Conservation (phyloP, 2,329 filamentous ascomycete genomes). For the Drechslerella dactyloides region DNA sequence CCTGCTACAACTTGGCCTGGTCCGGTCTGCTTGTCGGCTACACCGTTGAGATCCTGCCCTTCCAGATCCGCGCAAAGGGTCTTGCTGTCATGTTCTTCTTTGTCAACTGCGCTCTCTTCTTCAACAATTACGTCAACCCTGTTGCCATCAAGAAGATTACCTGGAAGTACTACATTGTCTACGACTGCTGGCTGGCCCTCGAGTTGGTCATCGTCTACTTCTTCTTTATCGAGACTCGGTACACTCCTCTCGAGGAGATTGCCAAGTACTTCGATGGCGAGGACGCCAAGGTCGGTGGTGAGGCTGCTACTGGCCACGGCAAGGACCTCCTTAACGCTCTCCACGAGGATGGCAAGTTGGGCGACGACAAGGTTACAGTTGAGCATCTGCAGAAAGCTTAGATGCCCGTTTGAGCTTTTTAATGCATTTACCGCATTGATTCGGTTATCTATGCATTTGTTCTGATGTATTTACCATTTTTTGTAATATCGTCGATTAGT, state of each 20-base stretch:
- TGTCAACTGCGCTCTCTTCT: conserved; percentile 62
- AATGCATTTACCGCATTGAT: conserved; percentile 14
- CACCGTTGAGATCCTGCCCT: conserved; percentile 61
- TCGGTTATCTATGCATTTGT: conserved; percentile 6
- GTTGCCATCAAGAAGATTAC: conserved; percentile 59
- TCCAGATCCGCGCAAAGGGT: conserved; percentile 60
- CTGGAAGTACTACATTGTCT: conserved; percentile 61
- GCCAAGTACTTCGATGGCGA: conserved; percentile 61
- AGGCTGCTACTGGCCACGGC: conserved; percentile 48
- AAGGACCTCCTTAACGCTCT: conserved; percentile 51
- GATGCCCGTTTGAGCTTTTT: conserved; percentile 14
- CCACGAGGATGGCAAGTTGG: conserved; percentile 51
- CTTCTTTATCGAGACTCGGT: conserved; percentile 61
- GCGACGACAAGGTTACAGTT: conserved; percentile 42
- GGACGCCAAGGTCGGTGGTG: conserved; percentile 55
- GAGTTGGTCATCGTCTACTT: conserved; percentile 60
- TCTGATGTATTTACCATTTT: conserved; percentile 35
- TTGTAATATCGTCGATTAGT: conserved; percentile 45
- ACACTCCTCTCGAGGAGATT: conserved; percentile 61
- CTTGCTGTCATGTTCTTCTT: conserved; percentile 61
- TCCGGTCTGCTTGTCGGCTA: conserved; percentile 61
- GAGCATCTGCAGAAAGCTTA: conserved; percentile 50
- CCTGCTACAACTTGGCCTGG: conserved; percentile 59
- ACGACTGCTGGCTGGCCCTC: conserved; percentile 59
- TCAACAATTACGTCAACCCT: conserved; percentile 62